Evolutionary conservation across 495 filamentous ascomycete species (phyloP).

Genomic region (Hypoxylon intermedium): DNA sequence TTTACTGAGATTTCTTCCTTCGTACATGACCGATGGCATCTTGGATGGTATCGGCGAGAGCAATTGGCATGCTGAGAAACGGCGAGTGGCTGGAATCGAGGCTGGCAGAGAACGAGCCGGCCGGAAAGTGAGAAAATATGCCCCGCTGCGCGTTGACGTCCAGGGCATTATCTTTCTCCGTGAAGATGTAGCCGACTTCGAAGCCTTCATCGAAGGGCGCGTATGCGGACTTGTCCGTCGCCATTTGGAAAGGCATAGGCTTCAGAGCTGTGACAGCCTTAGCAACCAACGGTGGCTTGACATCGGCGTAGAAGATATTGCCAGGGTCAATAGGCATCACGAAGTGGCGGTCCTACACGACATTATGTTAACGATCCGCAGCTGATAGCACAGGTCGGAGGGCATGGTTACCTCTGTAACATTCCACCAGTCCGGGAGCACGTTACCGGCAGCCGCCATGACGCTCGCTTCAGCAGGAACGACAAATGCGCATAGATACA

Average conservation of each 20-base stretch:
- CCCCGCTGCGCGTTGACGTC: neutral
- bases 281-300: conserved; percentile 25
- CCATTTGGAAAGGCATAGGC: conserved; percentile 6
- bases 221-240: neutral
- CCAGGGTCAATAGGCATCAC: neutral
- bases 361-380: neutral
- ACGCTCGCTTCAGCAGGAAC: conserved; percentile 16
- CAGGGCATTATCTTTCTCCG: conserved; percentile 21
- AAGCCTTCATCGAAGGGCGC: conserved; percentile 1
- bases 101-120: conserved; percentile 2
- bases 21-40: conserved; percentile 41
- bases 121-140: conserved; percentile 10
- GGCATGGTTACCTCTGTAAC: conserved; percentile 33
- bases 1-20: conserved; percentile 20
- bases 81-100: conserved; percentile 9
- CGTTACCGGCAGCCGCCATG: neutral
- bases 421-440: conserved; percentile 27
- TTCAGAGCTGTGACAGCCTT: conserved; percentile 21
- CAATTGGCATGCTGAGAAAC: conserved; percentile 11
- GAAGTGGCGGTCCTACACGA: conserved; percentile 11
- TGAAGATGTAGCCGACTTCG: conserved; percentile 23
- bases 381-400: neutral
- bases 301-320: conserved; percentile 42
- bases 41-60: conserved; percentile 21
- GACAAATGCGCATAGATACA: conserved; percentile 47